phyloP scores from a whole-genome alignment of 257 asterid species.

The Gardenia jasminoides region DNA sequence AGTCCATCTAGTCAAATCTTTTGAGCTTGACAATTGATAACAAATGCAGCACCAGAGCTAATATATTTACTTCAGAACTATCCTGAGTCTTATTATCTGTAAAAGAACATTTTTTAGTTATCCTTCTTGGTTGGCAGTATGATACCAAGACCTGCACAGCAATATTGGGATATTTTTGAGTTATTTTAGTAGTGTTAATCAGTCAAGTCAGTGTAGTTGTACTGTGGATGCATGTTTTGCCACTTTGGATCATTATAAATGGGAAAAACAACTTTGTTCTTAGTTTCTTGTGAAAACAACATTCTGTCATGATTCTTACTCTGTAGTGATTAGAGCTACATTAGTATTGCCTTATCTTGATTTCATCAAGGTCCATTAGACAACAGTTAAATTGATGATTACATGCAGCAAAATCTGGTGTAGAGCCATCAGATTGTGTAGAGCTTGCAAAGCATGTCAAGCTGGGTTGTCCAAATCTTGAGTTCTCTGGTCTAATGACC shows the following conservation, averaged over 20 bases:
- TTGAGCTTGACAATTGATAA: not conserved
- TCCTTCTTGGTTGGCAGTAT: too few species aligned
- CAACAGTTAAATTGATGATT: slow-evolving; percentile 15
- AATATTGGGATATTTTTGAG: too few species aligned
- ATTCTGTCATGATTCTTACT: not conserved
- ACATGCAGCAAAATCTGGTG: slow-evolving; percentile 81
- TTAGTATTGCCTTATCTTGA: not conserved
- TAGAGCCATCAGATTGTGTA: slow-evolving; percentile 65
- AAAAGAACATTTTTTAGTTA: too few species aligned
- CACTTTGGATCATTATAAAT: not conserved
- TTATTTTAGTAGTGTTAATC: too few species aligned
- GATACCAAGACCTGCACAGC: too few species aligned
- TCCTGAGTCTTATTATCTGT: too few species aligned
- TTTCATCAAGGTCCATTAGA: slow-evolving; percentile 6
- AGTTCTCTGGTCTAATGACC: slow-evolving; percentile 90
- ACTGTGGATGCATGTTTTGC: not conserved
- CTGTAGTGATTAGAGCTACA: not conserved
- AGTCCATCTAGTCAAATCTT: slow-evolving; percentile 10
- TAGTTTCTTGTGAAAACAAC: too few species aligned
- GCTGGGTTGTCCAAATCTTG: slow-evolving; percentile 63
- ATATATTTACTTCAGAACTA: too few species aligned
- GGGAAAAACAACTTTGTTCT: not conserved
- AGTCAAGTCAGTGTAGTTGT: not conserved
- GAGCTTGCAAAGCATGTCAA: slow-evolving; percentile 72
- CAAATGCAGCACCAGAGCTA: too few species aligned